Percentiles rank a stretch among this genome's conserved stretches.
phyloP scores from a whole-genome alignment of 1,139 yeast species.

The Lodderomyces beijingensis region DNA sequence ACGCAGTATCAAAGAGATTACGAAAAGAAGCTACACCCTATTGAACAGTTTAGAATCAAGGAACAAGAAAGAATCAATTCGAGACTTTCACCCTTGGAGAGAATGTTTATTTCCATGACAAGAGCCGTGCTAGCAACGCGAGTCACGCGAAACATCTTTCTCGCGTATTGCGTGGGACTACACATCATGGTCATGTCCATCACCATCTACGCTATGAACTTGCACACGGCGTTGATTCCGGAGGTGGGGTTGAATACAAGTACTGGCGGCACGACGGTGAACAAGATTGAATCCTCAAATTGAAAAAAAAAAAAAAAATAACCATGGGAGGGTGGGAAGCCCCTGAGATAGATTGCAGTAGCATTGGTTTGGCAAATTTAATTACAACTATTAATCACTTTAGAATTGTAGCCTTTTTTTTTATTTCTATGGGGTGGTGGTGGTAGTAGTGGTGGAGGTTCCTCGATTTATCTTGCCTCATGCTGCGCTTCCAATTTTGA shows the following conservation, averaged over 20 bases:
- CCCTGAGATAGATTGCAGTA: too few species aligned
- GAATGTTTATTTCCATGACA: constrained; percentile 72
- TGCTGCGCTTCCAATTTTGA: not conserved
- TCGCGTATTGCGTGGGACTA: constrained; percentile 68
- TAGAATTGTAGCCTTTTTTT: too few species aligned
- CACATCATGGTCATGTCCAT: constrained; percentile 72
- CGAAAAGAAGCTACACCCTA: constrained; percentile 78
- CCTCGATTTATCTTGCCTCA: not conserved
- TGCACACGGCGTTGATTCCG: constrained; percentile 44
- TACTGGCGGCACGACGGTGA: constrained; percentile 36
- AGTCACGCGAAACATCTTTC: constrained; percentile 66
- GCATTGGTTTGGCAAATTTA: too few species aligned
- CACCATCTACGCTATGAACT: constrained; percentile 53
- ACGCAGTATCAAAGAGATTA: constrained; percentile 54
- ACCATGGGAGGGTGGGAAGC: too few species aligned
- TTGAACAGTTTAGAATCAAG: constrained; percentile 73
- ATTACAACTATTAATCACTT: too few species aligned
- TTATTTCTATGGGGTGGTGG: too few species aligned
- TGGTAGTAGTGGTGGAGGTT: not conserved
- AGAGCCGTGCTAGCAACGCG: constrained; percentile 71
- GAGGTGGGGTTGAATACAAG: constrained; percentile 48
- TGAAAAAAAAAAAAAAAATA: too few species aligned
- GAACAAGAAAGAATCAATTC: constrained; percentile 77
- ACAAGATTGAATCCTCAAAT: too few species aligned
- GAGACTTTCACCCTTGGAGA: constrained; percentile 70